Conservation (phyloP, 2,329 filamentous ascomycete genomes). For the Aspergillus sp. region DNA sequence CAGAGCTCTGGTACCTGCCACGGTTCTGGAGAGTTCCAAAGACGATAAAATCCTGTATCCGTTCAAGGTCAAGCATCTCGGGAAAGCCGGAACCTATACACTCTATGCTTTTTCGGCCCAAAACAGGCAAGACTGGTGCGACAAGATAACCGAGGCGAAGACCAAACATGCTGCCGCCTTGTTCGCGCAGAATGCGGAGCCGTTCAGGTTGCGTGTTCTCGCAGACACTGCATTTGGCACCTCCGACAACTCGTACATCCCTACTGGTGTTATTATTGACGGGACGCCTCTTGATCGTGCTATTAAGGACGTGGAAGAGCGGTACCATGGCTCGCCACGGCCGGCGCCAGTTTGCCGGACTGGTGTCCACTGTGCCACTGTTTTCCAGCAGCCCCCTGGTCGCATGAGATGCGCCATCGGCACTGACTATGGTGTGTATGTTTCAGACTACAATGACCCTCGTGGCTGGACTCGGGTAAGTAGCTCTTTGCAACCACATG, state of each 20-base stretch:
- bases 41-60: conserved; percentile 88
- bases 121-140: conserved; percentile 84
- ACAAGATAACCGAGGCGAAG: conserved; percentile 92
- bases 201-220: conserved; percentile 87
- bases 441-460: conserved; percentile 84
- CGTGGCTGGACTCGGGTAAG: conserved; percentile 86
- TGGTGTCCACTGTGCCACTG: conserved; percentile 87
- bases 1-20: conserved; percentile 51
- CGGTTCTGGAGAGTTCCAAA: conserved; percentile 57
- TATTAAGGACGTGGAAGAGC: conserved; percentile 81
- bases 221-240: conserved; percentile 80
- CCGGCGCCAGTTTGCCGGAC: conserved; percentile 80
- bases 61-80: conserved; percentile 93
- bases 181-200: conserved; percentile 90
- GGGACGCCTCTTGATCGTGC: conserved; percentile 91
- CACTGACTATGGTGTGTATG: conserved; percentile 90
- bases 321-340: conserved; percentile 63
- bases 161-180: conserved; percentile 87
- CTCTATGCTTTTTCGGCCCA: conserved; percentile 78
- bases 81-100: conserved; percentile 82
- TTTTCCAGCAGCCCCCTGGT: conserved; percentile 77
- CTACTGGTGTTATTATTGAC: conserved; percentile 75
- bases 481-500: conserved; percentile 17
- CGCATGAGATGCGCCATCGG: conserved; percentile 90
- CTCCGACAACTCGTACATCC: conserved; percentile 52